These are phyloP conservation scores for Citrus maxima DNA, from an alignment of 345 rosid genomes.

Conservation along the genomic window DNA sequence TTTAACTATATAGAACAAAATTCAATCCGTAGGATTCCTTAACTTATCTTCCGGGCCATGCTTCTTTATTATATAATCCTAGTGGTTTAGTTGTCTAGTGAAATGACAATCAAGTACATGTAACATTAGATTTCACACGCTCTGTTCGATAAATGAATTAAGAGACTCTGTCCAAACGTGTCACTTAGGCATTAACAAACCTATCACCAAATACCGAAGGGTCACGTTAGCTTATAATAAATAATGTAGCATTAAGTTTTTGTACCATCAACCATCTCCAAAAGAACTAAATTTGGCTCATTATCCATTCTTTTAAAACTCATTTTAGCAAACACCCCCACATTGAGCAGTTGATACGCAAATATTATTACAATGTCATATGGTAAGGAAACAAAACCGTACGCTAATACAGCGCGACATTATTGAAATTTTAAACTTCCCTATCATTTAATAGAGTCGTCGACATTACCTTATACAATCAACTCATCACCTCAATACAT, in stretches of 20 bases:
- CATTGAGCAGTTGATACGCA: not conserved
- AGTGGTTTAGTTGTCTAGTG: no score
- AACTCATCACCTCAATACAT: not conserved
- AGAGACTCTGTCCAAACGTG: not conserved
- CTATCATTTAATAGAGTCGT: not conserved
- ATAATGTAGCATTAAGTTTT: no score
- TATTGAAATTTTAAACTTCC: constrained; percentile 5
- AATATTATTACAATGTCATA: constrained; percentile 1
- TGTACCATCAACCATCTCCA: not conserved
- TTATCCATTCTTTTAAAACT: not conserved
- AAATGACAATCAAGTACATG: no score
- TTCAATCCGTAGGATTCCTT: no score
- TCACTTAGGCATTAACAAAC: not conserved
- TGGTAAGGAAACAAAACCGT: constrained; percentile 17
- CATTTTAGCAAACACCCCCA: not conserved
- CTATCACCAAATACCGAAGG: not conserved
- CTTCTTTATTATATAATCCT: no score
- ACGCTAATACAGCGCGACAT: not conserved
- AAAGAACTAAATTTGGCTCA: not conserved
- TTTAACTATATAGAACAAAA: no score
- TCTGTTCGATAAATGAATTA: not conserved
- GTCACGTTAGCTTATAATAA: not conserved
- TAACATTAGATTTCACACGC: no score
- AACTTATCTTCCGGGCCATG: no score
- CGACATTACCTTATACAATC: not conserved